Percentiles rank a stretch among this genome's conserved stretches.
Conservation (phyloP, 2,329 filamentous ascomycete genomes). For the Xylaria multiplex region DNA sequence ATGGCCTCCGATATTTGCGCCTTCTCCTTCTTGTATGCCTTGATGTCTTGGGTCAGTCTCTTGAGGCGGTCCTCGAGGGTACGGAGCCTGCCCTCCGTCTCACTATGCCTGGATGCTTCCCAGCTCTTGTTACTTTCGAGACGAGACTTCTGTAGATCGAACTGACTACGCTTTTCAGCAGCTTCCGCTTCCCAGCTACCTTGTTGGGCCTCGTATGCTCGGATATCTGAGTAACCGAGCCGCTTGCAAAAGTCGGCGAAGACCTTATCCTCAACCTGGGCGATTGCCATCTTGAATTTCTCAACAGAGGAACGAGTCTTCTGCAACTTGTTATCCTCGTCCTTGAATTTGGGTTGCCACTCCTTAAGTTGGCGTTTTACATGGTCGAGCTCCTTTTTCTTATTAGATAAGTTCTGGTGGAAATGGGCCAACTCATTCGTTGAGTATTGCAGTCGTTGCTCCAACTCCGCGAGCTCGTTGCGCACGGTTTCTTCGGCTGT, state of each 20-base stretch:
- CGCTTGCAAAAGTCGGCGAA: constrained; percentile 87
- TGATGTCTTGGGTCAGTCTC: constrained; percentile 74
- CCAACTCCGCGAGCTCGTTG: constrained; percentile 80
- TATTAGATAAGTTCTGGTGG: constrained; percentile 84
- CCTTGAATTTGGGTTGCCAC: constrained; percentile 78
- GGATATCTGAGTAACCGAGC: constrained; percentile 87
- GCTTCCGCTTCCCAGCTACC: constrained; percentile 92
- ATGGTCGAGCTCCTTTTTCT: constrained; percentile 81
- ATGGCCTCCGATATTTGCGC: constrained; percentile 77
- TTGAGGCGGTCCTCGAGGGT: constrained; percentile 73
- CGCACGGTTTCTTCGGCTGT: constrained; percentile 83
- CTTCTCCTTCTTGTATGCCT: constrained; percentile 77
- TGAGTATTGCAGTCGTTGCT: constrained; percentile 76
- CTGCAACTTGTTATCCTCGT: constrained; percentile 75
- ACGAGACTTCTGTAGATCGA: constrained; percentile 83
- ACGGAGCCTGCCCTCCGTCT: constrained; percentile 74
- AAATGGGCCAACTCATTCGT: constrained; percentile 81
- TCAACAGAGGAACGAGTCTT: constrained; percentile 61
- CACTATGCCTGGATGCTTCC: constrained; percentile 62
- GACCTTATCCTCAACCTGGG: constrained; percentile 85
- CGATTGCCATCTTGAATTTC: constrained; percentile 71
- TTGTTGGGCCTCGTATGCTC: constrained; percentile 92
- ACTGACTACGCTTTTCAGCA: constrained; percentile 85
- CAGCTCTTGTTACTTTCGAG: constrained; percentile 71
- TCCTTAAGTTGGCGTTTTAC: constrained; percentile 78